Percentiles rank a stretch among this genome's conserved stretches.
phyloP scores from a whole-genome alignment of 164 flowering plant genomes.

The Piper betle region DNA sequence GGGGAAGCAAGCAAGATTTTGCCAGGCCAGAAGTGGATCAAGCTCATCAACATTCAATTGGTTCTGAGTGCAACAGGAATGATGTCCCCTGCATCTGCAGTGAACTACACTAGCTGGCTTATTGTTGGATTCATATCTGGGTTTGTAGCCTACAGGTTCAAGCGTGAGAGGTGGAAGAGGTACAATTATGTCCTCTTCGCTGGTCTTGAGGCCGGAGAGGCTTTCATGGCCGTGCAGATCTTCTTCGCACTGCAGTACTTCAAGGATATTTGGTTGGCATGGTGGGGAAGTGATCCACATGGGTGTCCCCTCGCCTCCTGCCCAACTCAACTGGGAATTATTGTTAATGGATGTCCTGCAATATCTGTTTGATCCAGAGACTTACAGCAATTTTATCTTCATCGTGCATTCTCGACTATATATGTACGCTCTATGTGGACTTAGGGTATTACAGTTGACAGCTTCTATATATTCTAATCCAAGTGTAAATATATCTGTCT shows the following conservation, averaged over 20 bases:
- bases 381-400: too few relatives aligned
- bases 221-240: constrained; percentile 72
- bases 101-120: constrained; percentile 64
- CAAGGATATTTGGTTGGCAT: constrained; percentile 29
- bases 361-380: too few relatives aligned
- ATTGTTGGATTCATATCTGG: constrained; percentile 58
- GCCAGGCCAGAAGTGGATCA: constrained; percentile 67
- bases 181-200: constrained; percentile 76
- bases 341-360: constrained; percentile 56
- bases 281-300: constrained; percentile 80
- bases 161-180: constrained; percentile 56
- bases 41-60: constrained; percentile 65
- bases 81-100: constrained; percentile 83
- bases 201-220: constrained; percentile 72
- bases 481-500: too few relatives aligned
- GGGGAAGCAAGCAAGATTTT: constrained; percentile 55
- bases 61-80: constrained; percentile 46
- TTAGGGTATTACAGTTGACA: too few relatives aligned
- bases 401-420: too few relatives aligned
- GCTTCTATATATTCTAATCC: too few relatives aligned
- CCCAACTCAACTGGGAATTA: constrained; percentile 65
- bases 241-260: constrained; percentile 38
- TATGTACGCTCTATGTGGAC: too few relatives aligned
- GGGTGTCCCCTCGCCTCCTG: constrained; percentile 64
- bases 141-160: constrained; percentile 44